Conservation (phyloP, 371 early-diverging fungal species). For the Nematocida displodere region DNA sequence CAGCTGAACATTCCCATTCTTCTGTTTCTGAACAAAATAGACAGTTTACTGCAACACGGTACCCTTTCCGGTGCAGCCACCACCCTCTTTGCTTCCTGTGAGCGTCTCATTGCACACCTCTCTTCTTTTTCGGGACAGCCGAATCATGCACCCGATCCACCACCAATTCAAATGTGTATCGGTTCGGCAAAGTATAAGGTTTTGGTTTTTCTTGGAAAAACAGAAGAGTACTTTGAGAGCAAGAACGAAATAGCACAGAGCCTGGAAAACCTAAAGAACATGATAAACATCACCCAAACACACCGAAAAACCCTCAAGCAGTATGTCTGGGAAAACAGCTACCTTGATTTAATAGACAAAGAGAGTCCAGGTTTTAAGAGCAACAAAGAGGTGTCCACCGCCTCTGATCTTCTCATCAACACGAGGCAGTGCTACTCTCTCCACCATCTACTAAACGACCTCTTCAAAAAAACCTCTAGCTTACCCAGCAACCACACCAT, state of each 20-base stretch:
- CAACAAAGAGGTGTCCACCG: background rate
- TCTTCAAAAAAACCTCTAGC: background rate
- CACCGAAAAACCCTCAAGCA: background rate
- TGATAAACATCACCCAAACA: background rate
- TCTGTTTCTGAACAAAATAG: constrained; percentile 13
- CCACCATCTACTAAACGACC: background rate
- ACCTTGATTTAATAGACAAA: background rate
- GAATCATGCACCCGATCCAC: too few species aligned
- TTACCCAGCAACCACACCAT: background rate
- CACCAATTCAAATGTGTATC: too few species aligned
- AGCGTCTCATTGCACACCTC: background rate
- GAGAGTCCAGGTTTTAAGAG: background rate
- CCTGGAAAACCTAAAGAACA: background rate
- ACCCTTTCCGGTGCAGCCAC: background rate
- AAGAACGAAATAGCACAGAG: background rate
- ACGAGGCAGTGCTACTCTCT: background rate
- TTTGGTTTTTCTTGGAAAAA: background rate
- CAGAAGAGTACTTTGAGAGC: background rate
- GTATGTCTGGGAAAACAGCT: background rate
- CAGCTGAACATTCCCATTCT: background rate
- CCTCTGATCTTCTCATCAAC: background rate
- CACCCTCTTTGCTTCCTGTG: background rate
- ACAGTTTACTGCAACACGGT: too few species aligned
- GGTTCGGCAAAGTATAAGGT: background rate
- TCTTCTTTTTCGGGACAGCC: background rate